phyloP scores from a whole-genome alignment of 495 filamentous ascomycete species.

The Tuber umbilicatum region DNA sequence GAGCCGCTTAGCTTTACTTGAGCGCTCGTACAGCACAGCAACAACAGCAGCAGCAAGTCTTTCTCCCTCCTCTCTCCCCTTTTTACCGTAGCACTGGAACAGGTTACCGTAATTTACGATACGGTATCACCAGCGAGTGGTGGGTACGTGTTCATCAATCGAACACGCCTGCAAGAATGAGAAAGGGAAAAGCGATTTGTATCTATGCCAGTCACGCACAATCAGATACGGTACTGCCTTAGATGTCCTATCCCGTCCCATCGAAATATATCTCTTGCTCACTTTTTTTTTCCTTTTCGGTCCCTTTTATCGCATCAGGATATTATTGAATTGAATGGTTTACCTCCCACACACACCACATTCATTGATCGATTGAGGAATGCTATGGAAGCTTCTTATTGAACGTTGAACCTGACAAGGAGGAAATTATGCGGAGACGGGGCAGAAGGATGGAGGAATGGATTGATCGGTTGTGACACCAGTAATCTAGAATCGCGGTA shows the following conservation, averaged over 20 bases:
- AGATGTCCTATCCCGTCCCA: not conserved
- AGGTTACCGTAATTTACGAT: not conserved
- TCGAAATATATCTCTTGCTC: not conserved
- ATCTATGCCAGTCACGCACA: not conserved
- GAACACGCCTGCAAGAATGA: not conserved
- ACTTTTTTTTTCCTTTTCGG: not conserved
- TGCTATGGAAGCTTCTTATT: not conserved
- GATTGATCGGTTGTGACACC: not conserved
- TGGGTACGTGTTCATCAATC: not conserved
- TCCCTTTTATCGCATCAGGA: not conserved
- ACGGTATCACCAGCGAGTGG: not conserved
- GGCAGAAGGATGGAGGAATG: not conserved
- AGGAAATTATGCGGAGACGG: not conserved
- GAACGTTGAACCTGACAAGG: not conserved
- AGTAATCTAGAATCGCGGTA: not conserved
- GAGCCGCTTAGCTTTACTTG: not conserved
- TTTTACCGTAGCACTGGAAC: not conserved
- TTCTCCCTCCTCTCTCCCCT: not conserved
- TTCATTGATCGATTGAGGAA: not conserved
- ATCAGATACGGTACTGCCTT: not conserved
- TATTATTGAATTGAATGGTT: not conserved
- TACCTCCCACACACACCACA: not conserved
- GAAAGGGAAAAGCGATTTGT: not conserved
- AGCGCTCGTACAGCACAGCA: not conserved
- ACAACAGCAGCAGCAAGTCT: no score